Evolutionary conservation across 176 grass and related monocot genomes (phyloP), one percentile per base, ranked within the genome.

Genomic region (Echinochloa phyllopogon): DNA sequence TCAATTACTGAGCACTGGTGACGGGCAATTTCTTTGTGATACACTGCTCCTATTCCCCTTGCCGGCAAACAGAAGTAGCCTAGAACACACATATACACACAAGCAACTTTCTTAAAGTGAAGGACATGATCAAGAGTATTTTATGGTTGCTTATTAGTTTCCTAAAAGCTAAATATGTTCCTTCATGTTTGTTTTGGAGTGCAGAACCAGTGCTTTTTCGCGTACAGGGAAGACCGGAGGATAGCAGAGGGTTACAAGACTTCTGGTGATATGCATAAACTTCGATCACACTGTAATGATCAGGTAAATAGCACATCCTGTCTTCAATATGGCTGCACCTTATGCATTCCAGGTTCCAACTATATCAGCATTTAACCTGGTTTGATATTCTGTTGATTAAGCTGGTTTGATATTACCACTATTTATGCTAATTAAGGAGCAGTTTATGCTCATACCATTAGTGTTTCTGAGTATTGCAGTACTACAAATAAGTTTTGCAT

Each of bases 181-280:
- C 50, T 74, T 87, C 2, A 10, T 18, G 51, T 84, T 65, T 86
- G n/a, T 83, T 86, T 84, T 72, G 20, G 44, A 63, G 76, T 90
- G 77, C 93, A 98, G 96, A 95, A 92, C 89, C 80, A 90, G 65
- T 89, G 84, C 63, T 95, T 95, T 80, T 88, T 80, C 74, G 78
- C 80, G 76, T 98, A 98, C 85, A 95, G 81, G 88, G 60, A 79
- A 20, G 83, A 94, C 21, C 77, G 59, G 5, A 82, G 63, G 29
- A 25, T 14, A 56, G 87, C 69, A 58, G 33, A 49, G n/a, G 76
- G 62, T 8, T 85, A 77, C 68, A 0, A 77, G 58, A 0, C 10
- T 48, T 74, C 15, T 7, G 73, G 75, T 25, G 85, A 98, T 75
- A 65, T 63, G 51, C 47, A 74, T 80, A 78, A 77, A 53, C 93